Evolutionary conservation across 805 yeast species (phyloP).

Genomic region (Kluyveromyces siamensis): DNA sequence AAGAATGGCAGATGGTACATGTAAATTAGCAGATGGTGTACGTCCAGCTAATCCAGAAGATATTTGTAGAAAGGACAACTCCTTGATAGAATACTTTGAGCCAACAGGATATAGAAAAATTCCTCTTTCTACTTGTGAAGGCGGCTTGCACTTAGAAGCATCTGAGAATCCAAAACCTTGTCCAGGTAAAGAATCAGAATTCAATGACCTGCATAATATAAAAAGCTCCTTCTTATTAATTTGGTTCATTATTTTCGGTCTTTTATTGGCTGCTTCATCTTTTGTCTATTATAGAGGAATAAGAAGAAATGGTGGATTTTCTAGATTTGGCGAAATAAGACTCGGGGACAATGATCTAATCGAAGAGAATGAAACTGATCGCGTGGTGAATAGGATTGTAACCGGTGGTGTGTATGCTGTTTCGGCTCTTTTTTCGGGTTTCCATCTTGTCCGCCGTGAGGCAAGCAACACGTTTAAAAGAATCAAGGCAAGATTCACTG

Average conservation of each 20-base stretch:
- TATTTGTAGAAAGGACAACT: constrained; percentile 45
- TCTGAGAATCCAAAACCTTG: constrained; percentile 57
- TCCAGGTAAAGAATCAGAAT: constrained; percentile 76
- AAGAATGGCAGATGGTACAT: constrained; percentile 68
- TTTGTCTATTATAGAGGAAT: constrained; percentile 76
- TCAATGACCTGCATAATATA: constrained; percentile 42
- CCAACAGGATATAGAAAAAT: constrained; percentile 90
- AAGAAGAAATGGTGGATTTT: constrained; percentile 67
- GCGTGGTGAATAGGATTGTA: constrained; percentile 48
- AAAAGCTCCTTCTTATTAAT: constrained; percentile 42
- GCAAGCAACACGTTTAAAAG: constrained; percentile 7
- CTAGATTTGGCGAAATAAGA: constrained; percentile 77
- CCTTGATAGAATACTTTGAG: constrained; percentile 61
- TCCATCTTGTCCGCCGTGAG: constrained; percentile 12
- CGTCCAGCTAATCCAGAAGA: constrained; percentile 55
- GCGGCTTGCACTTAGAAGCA: constrained; percentile 65
- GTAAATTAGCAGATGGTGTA: constrained; percentile 71
- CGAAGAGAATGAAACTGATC: constrained; percentile 55
- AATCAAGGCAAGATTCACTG: constrained; percentile 19
- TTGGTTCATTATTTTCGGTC: constrained; percentile 43
- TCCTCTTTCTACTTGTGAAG: constrained; percentile 77
- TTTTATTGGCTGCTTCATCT: constrained; percentile 19
- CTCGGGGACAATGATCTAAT: constrained; percentile 64
- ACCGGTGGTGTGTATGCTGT: constrained; percentile 43
- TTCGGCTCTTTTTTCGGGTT: constrained; percentile 30